A percentile compares a stretch with the other conserved stretches of the same genome.
Evolutionary conservation across 75 land plant genomes (phyloP).

Genomic region (Pinus albicaulis): DNA sequence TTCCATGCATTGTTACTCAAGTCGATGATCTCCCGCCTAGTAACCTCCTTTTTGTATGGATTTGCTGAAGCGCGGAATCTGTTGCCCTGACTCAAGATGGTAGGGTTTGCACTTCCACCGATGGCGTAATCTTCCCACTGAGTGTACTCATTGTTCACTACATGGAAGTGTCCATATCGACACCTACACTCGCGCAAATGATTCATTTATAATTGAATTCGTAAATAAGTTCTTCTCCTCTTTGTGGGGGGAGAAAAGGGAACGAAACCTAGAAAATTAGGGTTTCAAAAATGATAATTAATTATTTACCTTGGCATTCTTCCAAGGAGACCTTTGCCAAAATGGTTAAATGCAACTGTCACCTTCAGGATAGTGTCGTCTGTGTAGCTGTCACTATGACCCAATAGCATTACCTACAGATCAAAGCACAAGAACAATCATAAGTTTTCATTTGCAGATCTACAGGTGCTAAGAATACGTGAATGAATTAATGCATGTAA

Average conservation of each 20-base stretch:
- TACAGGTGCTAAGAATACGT: too few relatives aligned
- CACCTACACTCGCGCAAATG: conserved; percentile 12
- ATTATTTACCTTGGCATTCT: conserved; percentile 28
- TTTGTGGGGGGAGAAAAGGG: too few relatives aligned
- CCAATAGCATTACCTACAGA: conserved; percentile 34
- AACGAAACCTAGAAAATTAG: too few relatives aligned
- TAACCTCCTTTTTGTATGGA: conserved; percentile 36
- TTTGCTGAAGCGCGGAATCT: conserved; percentile 52
- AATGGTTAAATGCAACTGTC: conserved; percentile 67
- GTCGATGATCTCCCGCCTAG: conserved; percentile 52
- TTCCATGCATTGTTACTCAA: conserved; percentile 48
- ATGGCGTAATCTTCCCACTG: conserved; percentile 96
- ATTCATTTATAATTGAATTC: too few relatives aligned
- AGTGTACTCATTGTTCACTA: conserved; percentile 87
- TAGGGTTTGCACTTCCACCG: conserved; percentile 88
- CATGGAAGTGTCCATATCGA: conserved; percentile 83
- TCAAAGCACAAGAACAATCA: too few relatives aligned
- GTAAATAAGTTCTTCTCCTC: too few relatives aligned
- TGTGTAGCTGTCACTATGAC: conserved; percentile 27
- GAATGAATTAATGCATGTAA: too few relatives aligned
- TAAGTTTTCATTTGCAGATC: too few relatives aligned
- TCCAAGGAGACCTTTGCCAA: conserved; percentile 48
- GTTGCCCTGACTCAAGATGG: conserved; percentile 89
- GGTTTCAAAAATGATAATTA: too few relatives aligned
- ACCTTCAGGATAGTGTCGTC: conserved; percentile 47